Evolutionary conservation across 805 yeast genomes (phyloP).

Genomic region (Hanseniaspora pseudoguilliermondii): DNA sequence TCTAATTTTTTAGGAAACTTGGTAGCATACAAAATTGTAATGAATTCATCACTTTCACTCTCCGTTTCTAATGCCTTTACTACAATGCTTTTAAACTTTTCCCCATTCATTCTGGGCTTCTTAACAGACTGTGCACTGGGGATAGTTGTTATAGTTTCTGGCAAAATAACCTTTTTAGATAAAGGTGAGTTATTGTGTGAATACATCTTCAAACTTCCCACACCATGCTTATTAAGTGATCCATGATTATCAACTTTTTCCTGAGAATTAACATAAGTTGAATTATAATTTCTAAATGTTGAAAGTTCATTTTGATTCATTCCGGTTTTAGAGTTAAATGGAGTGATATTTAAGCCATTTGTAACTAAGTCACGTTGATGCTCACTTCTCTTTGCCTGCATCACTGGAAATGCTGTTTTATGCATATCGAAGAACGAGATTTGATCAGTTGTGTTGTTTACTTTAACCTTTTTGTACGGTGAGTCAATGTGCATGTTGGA

Average conservation of each 20-base stretch:
- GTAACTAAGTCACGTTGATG: background rate
- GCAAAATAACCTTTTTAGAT: background rate
- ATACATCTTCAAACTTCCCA: no score
- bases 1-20: constrained; percentile 44
- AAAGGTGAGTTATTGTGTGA: background rate
- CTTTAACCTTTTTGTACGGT: constrained; percentile 1
- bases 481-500: background rate
- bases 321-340: constrained; percentile 19
- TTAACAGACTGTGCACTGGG: constrained; percentile 29
- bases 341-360: constrained; percentile 21
- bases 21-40: constrained; percentile 30
- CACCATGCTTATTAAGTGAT: background rate
- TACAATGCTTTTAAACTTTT: constrained; percentile 24
- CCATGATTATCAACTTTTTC: background rate
- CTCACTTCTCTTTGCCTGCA: background rate
- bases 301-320: constrained; percentile 15
- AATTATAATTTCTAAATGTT: background rate
- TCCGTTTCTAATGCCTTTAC: constrained; percentile 26
- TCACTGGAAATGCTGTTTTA: background rate
- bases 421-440: background rate
- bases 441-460: background rate
- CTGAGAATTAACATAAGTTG: background rate
- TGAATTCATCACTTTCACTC: constrained; percentile 21
- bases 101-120: constrained; percentile 14
- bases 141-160: constrained; percentile 29